Evolutionary conservation across 2,329 filamentous ascomycete species (phyloP), one percentile per base, ranked within the genome.

Genomic region (Lomentospora prolificans): DNA sequence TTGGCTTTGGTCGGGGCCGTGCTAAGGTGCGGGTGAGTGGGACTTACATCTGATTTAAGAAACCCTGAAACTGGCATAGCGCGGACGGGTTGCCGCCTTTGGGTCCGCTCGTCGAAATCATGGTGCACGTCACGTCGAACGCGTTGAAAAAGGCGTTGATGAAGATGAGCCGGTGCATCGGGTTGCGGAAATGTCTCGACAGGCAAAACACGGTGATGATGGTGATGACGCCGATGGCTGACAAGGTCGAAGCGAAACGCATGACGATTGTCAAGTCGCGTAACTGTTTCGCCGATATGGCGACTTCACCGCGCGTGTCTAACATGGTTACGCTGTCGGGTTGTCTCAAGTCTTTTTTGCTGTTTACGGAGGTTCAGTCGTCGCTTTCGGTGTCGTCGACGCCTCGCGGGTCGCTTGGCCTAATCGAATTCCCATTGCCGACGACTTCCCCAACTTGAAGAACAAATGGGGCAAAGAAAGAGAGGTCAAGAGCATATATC

Each of bases 111-210:
- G 33, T 36, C 19, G 51, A 36, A 25, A 53, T 53, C 51, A 53
- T 53, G 17, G 51, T 53, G 51, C 51, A 53, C n/a, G 33, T 39
- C 19, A 53, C 30, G 22, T 53, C 51, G 17, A 53, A 53, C 9
- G 51, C 51, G 31, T 53, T 53, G 51, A 39, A 53, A 25, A 53
- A 53, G 30, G 51, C 51, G 51, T 53, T 53, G 51, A 53, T 53
- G 31, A 53, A 53, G 31, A 53, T 53, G 31, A 53, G 51, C 14
- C 51, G 51, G 25, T 53, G 51, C 51, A 53, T 53, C 30, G 51
- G 51, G 31, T 53, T 53, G 30, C 51, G 51, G 31, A 53, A 53
- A 19, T 53, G 51, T 14, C 51, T 14, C n/a, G 51, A 53, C 8
- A 39, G 17, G 51, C 31, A 53, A 22, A 53, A 53, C 9, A 36